Percentiles rank a stretch among this genome's conserved stretches.
phyloP scores from a whole-genome alignment of 2,329 filamentous ascomycete species.

The Microcyclospora pomicola region DNA sequence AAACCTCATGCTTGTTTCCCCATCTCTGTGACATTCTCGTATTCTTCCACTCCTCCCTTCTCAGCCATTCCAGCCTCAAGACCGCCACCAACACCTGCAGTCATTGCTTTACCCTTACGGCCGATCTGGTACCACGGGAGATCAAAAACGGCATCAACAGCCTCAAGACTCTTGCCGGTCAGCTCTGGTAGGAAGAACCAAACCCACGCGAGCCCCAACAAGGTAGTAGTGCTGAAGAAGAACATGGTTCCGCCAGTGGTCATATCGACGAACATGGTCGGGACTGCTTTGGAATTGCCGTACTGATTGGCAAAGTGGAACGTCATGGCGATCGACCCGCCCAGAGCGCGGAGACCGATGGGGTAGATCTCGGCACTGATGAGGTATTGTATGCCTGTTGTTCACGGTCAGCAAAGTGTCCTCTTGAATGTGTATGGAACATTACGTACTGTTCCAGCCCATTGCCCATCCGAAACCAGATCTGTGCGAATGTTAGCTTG shows the following conservation, averaged over 20 bases:
- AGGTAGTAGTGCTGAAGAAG: constrained; percentile 57
- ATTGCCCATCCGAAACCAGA: constrained; percentile 55
- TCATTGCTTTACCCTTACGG: constrained; percentile 20
- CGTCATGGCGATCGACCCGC: constrained; percentile 60
- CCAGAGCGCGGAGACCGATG: constrained; percentile 55
- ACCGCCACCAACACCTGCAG: constrained; percentile 10
- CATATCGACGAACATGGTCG: constrained; percentile 54
- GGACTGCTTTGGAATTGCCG: constrained; percentile 61
- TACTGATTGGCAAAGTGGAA: constrained; percentile 71
- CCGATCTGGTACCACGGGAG: constrained; percentile 68
- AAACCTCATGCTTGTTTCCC: constrained; percentile 4
- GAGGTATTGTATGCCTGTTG: constrained; percentile 46
- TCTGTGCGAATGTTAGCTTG: constrained; percentile 20
- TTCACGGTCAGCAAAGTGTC: not conserved
- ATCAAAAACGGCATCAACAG: constrained; percentile 40
- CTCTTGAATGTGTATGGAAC: not conserved
- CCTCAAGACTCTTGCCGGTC: constrained; percentile 39
- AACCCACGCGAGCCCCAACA: constrained; percentile 48
- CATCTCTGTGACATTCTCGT: constrained; percentile 11
- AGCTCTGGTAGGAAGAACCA: constrained; percentile 46
- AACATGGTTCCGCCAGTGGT: constrained; percentile 57
- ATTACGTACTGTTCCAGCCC: constrained; percentile 10
- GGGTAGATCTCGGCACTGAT: constrained; percentile 68
- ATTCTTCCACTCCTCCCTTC: constrained; percentile 11
- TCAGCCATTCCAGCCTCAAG: constrained; percentile 10